Conservation (phyloP, 371 early-diverging fungal genomes). For the Rhizomucor pusillus region DNA sequence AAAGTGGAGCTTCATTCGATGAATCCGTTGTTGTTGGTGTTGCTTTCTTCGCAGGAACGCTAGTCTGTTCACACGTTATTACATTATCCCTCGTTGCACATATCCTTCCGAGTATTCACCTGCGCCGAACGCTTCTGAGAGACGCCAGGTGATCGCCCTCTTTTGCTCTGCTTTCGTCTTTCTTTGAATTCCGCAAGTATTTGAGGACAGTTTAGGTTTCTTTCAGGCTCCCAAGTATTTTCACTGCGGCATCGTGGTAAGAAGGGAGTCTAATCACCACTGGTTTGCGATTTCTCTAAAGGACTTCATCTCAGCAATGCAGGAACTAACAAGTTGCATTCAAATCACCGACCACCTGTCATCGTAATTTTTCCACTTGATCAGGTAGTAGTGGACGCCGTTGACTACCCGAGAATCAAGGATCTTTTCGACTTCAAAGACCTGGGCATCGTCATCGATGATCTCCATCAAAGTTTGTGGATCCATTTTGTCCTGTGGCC, state of each 20-base stretch:
- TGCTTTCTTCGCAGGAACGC: no score
- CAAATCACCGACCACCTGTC: conserved; percentile 13
- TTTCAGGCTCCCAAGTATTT: conserved; percentile 25
- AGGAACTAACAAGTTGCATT: not conserved
- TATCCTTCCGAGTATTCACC: no score
- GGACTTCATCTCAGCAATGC: not conserved
- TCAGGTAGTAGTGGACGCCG: not conserved
- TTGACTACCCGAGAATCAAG: no score
- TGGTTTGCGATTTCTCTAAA: not conserved
- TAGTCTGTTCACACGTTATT: no score
- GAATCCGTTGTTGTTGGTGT: no score
- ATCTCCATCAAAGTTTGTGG: no score
- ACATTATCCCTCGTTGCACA: no score
- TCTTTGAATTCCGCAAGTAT: conserved; percentile 3
- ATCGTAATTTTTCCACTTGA: conserved; percentile 24
- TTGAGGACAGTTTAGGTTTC: conserved; percentile 18
- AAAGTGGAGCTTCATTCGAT: no score
- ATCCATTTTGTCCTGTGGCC: no score
- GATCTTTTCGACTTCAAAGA: no score
- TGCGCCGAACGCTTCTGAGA: not conserved
- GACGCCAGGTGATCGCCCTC: not conserved
- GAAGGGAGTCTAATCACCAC: not conserved
- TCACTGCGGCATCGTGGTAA: conserved; percentile 3
- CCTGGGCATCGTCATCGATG: no score
- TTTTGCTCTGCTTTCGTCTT: not conserved